These are phyloP conservation scores for Priceomyces melissophilus DNA, from an alignment of 805 yeast genomes.

Conservation along the genomic window DNA sequence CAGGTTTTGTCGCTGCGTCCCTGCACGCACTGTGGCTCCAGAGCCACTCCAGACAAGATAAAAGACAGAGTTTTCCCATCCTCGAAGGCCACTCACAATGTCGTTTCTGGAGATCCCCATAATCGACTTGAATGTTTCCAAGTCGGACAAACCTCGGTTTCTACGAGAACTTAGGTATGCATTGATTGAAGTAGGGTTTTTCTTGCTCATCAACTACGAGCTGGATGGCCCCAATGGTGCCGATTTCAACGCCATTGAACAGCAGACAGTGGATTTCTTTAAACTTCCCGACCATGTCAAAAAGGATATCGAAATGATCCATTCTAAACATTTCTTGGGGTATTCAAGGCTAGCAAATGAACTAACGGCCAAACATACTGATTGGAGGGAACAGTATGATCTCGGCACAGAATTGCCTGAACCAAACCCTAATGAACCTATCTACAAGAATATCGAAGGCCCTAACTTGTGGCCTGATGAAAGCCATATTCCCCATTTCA, in stretches of 20 bases:
- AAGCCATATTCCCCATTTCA: slow-evolving; percentile 39
- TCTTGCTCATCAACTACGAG: slow-evolving; percentile 42
- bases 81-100: too few relatives aligned
- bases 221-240: slow-evolving; percentile 38
- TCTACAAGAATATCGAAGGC: slow-evolving; percentile 52
- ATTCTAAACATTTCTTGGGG: slow-evolving; percentile 58
- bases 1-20: too few relatives aligned
- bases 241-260: slow-evolving; percentile 34
- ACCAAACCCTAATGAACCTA: slow-evolving; percentile 34
- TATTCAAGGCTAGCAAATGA: slow-evolving; percentile 57
- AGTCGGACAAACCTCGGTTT: slow-evolving; percentile 42
- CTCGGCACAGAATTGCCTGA: slow-evolving; percentile 51
- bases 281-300: slow-evolving; percentile 45
- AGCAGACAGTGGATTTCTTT: slow-evolving; percentile 43
- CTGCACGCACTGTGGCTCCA: too few relatives aligned
- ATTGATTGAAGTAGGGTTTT: slow-evolving; percentile 54
- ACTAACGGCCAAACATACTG: slow-evolving; percentile 50
- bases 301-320: slow-evolving; percentile 47
- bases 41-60: too few relatives aligned
- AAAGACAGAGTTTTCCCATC: too few relatives aligned
- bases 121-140: slow-evolving; percentile 42
- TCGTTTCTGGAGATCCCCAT: slow-evolving; percentile 41
- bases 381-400: slow-evolving; percentile 63
- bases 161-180: slow-evolving; percentile 42
- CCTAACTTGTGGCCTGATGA: slow-evolving; percentile 55